Conservation (phyloP, 2,329 filamentous ascomycete species). For the Aspergillus ustus region DNA sequence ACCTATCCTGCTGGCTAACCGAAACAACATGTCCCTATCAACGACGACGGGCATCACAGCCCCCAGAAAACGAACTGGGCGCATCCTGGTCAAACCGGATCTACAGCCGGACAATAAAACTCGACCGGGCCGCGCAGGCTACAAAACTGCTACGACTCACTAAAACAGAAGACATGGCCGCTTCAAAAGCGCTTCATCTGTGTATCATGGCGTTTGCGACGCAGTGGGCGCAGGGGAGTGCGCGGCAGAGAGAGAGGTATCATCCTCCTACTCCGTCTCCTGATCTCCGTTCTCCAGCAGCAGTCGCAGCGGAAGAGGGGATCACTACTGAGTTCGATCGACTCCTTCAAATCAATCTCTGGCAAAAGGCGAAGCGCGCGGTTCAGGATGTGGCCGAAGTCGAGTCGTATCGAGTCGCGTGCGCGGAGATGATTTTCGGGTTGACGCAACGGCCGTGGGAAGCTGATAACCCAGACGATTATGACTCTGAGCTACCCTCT, state of each 20-base stretch:
- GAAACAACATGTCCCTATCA: conserved; percentile 1
- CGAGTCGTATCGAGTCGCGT: not conserved
- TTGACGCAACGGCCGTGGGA: not conserved
- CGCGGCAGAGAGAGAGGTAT: not conserved
- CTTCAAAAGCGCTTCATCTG: not conserved
- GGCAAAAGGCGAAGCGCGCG: not conserved
- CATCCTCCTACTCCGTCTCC: not conserved
- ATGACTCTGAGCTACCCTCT: too few relatives aligned
- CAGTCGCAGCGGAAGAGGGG: not conserved
- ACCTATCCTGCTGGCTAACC: not conserved
- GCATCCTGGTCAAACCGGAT: not conserved
- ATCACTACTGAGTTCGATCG: not conserved
- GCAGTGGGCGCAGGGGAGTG: conserved; percentile 3
- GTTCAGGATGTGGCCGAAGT: not conserved
- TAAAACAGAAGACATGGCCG: not conserved
- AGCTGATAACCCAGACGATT: not conserved
- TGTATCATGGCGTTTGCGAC: not conserved
- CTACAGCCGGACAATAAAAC: not conserved
- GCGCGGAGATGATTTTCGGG: not conserved
- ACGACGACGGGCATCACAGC: not conserved
- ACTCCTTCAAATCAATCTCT: not conserved
- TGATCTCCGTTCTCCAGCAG: too few relatives aligned
- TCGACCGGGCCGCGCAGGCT: conserved; percentile 1
- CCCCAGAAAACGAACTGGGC: not conserved
- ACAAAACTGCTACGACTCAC: not conserved